Percentiles rank a stretch among this genome's conserved stretches.
These are phyloP conservation scores for Penicillium sp. DNA, from an alignment of 2,329 filamentous ascomycete species.

Conservation along the genomic window DNA sequence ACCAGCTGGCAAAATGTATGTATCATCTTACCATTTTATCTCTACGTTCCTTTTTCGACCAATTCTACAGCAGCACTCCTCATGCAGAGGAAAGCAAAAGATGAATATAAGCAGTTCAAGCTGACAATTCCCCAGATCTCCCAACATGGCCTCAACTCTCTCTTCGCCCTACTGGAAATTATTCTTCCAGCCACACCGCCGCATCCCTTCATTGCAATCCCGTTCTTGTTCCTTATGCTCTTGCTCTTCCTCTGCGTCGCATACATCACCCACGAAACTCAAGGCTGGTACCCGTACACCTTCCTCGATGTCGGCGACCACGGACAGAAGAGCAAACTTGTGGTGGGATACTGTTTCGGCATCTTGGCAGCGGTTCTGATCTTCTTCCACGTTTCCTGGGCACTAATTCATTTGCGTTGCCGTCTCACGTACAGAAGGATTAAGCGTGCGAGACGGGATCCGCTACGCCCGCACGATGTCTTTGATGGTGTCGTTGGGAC, in stretches of 20 bases:
- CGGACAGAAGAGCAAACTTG: constrained; percentile 48
- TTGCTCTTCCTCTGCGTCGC: constrained; percentile 70
- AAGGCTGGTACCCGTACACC: constrained; percentile 72
- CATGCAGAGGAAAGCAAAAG: background rate
- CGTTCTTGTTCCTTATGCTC: constrained; percentile 67
- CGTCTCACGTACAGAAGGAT: constrained; percentile 42
- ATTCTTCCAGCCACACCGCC: constrained; percentile 63
- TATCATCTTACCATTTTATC: background rate
- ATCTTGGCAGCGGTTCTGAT: constrained; percentile 57
- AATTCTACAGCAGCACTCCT: no score
- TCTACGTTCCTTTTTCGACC: background rate
- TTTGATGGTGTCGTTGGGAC: background rate
- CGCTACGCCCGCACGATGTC: background rate
- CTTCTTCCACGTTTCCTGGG: constrained; percentile 53
- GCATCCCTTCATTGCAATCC: constrained; percentile 63
- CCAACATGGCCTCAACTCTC: constrained; percentile 70
- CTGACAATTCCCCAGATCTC: constrained; percentile 50
- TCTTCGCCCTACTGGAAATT: constrained; percentile 74
- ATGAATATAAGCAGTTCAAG: background rate
- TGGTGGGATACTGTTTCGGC: constrained; percentile 62
- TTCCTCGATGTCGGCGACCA: constrained; percentile 67
- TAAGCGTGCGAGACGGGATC: constrained; percentile 26
- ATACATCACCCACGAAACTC: constrained; percentile 67
- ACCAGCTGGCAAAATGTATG: constrained; percentile 53
- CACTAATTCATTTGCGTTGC: constrained; percentile 54